These are phyloP conservation scores for Neofusicoccum sp. DNA, from an alignment of 2,329 filamentous ascomycete genomes.

Conservation along the genomic window DNA sequence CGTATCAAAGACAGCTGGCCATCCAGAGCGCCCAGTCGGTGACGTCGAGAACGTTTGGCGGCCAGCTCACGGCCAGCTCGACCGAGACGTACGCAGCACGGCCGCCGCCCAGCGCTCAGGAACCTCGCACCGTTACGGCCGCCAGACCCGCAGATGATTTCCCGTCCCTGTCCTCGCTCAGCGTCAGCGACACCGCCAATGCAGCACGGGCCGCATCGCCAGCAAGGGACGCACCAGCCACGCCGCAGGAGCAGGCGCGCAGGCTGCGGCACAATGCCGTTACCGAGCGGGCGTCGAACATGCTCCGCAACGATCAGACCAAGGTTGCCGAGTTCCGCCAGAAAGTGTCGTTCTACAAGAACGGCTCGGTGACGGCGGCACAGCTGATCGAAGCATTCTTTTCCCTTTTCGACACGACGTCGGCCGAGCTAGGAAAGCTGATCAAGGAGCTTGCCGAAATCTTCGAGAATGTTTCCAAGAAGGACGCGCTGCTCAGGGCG, in stretches of 20 bases:
- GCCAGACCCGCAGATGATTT: conserved; percentile 33
- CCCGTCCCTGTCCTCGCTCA: conserved; percentile 16
- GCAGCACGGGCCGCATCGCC: conserved; percentile 25
- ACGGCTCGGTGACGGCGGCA: conserved; percentile 67
- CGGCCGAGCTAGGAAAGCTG: conserved; percentile 81
- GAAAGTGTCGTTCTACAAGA: conserved; percentile 77
- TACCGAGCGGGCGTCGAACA: conserved; percentile 78
- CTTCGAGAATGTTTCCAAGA: conserved; percentile 80
- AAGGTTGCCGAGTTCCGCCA: conserved; percentile 79
- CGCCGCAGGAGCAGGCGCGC: conserved; percentile 79
- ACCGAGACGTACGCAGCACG: conserved; percentile 48
- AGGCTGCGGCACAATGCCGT: conserved; percentile 80
- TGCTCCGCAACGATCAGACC: conserved; percentile 73
- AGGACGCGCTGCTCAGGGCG: conserved; percentile 72
- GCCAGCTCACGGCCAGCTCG: conserved; percentile 65
- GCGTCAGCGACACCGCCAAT: conserved; percentile 11
- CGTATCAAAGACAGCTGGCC: conserved; percentile 88
- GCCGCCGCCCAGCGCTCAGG: conserved; percentile 44
- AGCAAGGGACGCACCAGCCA: conserved; percentile 55
- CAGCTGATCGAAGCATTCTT: conserved; percentile 88
- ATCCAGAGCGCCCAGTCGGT: conserved; percentile 86
- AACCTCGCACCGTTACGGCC: conserved; percentile 43
- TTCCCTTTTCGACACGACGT: conserved; percentile 79
- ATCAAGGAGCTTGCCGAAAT: conserved; percentile 91
- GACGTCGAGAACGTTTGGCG: conserved; percentile 79